Percentiles rank a stretch among this genome's conserved stretches.
These are phyloP conservation scores for Trapa incisa DNA, from an alignment of 345 rosid genomes.

Conservation along the genomic window DNA sequence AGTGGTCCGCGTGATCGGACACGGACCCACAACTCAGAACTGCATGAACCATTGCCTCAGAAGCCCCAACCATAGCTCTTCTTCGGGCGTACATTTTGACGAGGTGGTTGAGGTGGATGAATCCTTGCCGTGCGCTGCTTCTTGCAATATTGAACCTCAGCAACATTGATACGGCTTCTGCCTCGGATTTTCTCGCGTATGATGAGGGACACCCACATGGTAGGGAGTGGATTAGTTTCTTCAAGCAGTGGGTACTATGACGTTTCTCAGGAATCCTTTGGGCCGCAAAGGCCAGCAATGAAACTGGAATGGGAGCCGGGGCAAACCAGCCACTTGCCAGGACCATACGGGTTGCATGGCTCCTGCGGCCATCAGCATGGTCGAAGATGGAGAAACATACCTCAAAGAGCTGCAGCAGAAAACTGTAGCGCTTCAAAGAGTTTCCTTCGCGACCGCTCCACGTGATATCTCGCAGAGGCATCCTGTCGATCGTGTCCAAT, in stretches of 20 bases:
- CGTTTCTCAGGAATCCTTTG: conserved; percentile 65
- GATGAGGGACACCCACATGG: conserved; percentile 60
- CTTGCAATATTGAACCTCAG: conserved; percentile 78
- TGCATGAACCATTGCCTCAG: conserved; percentile 64
- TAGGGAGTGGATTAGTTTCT: conserved; percentile 43
- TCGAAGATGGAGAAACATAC: conserved; percentile 93
- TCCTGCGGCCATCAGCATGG: conserved; percentile 77
- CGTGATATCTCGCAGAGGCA: conserved; percentile 59
- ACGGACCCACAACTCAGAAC: conserved; percentile 52
- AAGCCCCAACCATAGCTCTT: conserved; percentile 36
- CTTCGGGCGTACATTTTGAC: conserved; percentile 56
- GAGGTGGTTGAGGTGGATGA: conserved; percentile 48
- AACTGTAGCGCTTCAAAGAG: conserved; percentile 36
- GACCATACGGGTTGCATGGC: conserved; percentile 91
- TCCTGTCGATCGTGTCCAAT: conserved; percentile 71
- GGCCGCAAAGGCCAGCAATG: conserved; percentile 65
- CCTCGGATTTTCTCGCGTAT: conserved; percentile 50
- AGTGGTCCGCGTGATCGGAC: conserved; percentile 45
- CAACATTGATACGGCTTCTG: conserved; percentile 71
- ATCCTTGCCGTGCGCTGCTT: conserved; percentile 47
- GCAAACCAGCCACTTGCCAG: conserved; percentile 90
- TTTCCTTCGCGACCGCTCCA: conserved; percentile 44
- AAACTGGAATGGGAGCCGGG: conserved; percentile 60
- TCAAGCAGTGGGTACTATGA: conserved; percentile 38
- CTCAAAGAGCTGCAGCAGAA: conserved; percentile 76